phyloP scores from a whole-genome alignment of 169 alveolate genomes.

The Cystoisospora suis region DNA sequence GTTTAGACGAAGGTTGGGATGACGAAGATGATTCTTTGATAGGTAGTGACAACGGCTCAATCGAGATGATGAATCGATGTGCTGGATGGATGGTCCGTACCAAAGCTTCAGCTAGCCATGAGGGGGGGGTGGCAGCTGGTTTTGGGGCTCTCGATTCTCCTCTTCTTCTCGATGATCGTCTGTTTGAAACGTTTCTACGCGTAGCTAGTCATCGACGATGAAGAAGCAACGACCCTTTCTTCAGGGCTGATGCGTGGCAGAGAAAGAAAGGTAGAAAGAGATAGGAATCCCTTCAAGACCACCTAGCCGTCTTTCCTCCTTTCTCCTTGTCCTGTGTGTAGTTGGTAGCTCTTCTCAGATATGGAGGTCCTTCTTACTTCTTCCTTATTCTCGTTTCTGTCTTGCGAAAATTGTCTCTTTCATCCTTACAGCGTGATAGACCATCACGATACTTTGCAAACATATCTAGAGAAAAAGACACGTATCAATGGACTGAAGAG shows the following conservation, averaged over 20 bases:
- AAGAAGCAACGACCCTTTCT: not conserved
- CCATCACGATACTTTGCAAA: not conserved
- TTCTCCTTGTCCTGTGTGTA: not conserved
- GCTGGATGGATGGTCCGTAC: constrained; percentile 78
- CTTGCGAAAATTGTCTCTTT: not conserved
- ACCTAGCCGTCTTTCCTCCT: not conserved
- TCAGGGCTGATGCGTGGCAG: not conserved
- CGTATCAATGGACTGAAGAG: not conserved
- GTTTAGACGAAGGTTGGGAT: too few species aligned
- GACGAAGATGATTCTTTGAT: too few species aligned
- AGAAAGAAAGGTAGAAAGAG: not conserved
- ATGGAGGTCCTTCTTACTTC: not conserved
- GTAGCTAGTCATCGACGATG: not conserved
- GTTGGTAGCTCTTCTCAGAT: not conserved
- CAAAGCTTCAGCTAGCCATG: constrained; percentile 71
- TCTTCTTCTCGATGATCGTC: constrained; percentile 63
- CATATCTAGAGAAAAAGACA: not conserved
- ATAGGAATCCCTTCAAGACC: not conserved
- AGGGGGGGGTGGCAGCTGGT: constrained; percentile 85
- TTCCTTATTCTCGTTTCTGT: not conserved
- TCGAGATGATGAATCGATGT: constrained; percentile 69
- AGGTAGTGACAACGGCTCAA: too few species aligned
- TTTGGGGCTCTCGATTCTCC: constrained; percentile 77
- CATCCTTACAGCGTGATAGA: not conserved
- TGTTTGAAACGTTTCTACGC: not conserved